Base-by-base conservation (phyloP, 2,329 filamentous ascomycete species). In the Calonectria ilicicola region DNA sequence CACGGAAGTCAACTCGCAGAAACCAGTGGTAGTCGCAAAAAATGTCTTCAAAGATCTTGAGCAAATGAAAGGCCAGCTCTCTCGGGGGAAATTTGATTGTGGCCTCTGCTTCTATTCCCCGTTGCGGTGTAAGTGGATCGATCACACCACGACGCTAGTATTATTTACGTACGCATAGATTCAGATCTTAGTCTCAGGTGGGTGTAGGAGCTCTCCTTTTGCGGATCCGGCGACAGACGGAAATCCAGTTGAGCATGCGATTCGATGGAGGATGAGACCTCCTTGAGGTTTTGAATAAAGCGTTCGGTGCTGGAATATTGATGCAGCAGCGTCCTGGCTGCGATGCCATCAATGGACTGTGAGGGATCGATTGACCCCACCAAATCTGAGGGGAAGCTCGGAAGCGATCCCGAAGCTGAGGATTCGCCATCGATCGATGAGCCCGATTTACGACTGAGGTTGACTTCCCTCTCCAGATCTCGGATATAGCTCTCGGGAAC, bases 1-100 rank as follows among this genome's bases (percentile, higher is more conserved):
- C 67, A 6, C 67, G 67, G 5, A 72, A 72, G 44, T 72, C 60
- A 8, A 67, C 32, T 6, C 70, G 60, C 17, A 72, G 46, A 10
- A 72, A 72, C 70, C 70, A 72, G 15, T 72, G 70, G 27, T 70
- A 72, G 19, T 72, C 67, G 67, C 70, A 72, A 26, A 72, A 72
- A 15, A 70, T 70, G 8, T 70, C 70, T 23, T 72, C 70, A 38
- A 72, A 72, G 21, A 72, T 70, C 21, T 70, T 53, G 62, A 72
- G 70, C 19, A 72, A 56, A n/a, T 51, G 67, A 26, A 66, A 29
- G 26, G 70, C 60, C 35, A 51, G 44, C 19, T 63, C 42, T 23
- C 65, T 70, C 27, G 70, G 70, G 9, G 70, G 70, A 32, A 72
- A 60, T 53, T 72, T 70, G 38, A 72, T 64, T 5, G 60, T 60